phyloP scores from a whole-genome alignment of 1,284 basidiomycete genomes.

The Trichosporon asahii region DNA sequence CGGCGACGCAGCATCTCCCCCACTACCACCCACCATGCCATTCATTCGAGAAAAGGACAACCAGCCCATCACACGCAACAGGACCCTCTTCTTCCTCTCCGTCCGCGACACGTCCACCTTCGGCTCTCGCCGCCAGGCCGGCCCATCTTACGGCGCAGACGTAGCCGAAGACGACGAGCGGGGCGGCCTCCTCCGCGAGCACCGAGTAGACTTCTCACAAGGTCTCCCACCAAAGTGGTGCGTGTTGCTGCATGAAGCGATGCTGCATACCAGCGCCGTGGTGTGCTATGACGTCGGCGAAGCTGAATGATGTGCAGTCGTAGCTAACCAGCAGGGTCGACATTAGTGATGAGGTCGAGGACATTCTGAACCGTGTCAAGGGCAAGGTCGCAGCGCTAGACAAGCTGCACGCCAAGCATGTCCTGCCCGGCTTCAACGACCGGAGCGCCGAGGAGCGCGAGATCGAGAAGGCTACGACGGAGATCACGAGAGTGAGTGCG shows the following conservation, averaged over 20 bases:
- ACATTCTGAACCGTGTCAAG: constrained; percentile 65
- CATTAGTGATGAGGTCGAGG: constrained; percentile 79
- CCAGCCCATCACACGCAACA: constrained; percentile 63
- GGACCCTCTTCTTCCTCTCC: constrained; percentile 91
- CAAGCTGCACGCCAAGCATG: constrained; percentile 91
- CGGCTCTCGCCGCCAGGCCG: constrained; percentile 22
- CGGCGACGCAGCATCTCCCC: not conserved
- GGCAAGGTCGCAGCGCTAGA: constrained; percentile 78
- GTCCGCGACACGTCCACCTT: constrained; percentile 77
- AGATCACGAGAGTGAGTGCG: constrained; percentile 72
- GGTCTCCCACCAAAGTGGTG: constrained; percentile 67
- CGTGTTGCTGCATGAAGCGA: constrained; percentile 24
- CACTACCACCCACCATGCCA: not conserved
- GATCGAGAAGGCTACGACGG: constrained; percentile 79
- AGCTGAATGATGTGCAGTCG: constrained; percentile 22
- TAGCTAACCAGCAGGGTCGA: constrained; percentile 69
- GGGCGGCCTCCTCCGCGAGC: constrained; percentile 62
- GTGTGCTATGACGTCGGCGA: not conserved
- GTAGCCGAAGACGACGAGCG: constrained; percentile 64
- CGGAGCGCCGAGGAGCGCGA: constrained; percentile 87
- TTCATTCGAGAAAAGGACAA: constrained; percentile 1
- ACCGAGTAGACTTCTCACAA: constrained; percentile 58
- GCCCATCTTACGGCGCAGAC: constrained; percentile 40
- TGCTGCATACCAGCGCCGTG: not conserved
- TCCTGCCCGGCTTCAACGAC: constrained; percentile 93